These are phyloP conservation scores for Hygrophila difformis DNA, from an alignment of 257 asterid species.

Conservation along the genomic window DNA sequence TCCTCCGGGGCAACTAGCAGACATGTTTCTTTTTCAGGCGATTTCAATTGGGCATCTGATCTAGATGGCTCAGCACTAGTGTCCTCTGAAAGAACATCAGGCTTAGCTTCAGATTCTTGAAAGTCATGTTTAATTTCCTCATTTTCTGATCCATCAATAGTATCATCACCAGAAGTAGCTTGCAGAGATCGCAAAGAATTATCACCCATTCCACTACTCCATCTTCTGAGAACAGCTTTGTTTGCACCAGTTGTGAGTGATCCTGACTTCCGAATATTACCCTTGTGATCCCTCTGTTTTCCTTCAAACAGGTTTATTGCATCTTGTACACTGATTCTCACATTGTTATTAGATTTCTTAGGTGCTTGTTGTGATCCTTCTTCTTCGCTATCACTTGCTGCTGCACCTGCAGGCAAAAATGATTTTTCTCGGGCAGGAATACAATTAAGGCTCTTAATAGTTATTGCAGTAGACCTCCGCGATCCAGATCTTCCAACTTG, in stretches of 20 bases:
- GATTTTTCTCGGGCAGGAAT: conserved; percentile 63
- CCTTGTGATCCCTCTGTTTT: conserved; percentile 70
- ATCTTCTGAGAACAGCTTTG: conserved; percentile 85
- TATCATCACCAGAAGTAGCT: conserved; percentile 29
- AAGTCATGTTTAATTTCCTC: conserved; percentile 23
- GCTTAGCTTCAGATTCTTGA: conserved; percentile 28
- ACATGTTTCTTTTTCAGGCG: conserved; percentile 26
- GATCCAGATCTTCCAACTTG: conserved; percentile 94
- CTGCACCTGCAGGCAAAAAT: conserved; percentile 36
- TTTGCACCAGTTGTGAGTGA: conserved; percentile 48
- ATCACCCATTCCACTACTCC: conserved; percentile 84
- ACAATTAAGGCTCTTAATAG: conserved; percentile 69
- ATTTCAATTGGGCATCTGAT: conserved; percentile 26
- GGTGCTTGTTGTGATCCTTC: conserved; percentile 48
- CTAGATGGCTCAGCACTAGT: conserved; percentile 23
- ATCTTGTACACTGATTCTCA: conserved; percentile 91
- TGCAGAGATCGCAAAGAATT: conserved; percentile 27
- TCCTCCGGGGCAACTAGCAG: conserved; percentile 33
- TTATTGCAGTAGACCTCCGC: conserved; percentile 81
- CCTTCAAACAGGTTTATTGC: conserved; percentile 85
- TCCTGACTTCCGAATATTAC: conserved; percentile 39
- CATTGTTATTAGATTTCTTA: conserved; percentile 48
- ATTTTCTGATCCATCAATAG: conserved; percentile 24
- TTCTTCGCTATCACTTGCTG: conserved; percentile 43
- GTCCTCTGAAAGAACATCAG: conserved; percentile 19